Evolutionary conservation across 441 rosid species (phyloP), one percentile per base, ranked within the genome.

Genomic region (Sinapis alba): DNA sequence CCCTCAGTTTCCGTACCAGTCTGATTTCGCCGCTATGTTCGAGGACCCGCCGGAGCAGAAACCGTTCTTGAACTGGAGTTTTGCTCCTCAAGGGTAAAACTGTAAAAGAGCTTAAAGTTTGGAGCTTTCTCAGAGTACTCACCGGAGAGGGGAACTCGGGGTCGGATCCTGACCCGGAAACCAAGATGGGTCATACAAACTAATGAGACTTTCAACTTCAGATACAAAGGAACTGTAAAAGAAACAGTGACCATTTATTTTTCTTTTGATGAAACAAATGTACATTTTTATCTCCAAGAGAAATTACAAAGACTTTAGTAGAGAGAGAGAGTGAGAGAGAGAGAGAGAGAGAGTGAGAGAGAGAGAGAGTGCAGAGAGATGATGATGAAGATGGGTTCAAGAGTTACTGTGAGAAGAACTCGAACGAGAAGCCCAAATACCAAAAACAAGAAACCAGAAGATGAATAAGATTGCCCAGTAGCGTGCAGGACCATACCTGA

Each of bases 361-460:
- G 41, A 34, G 41, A 34, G 36, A 41, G 51, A 15, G 53, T 10
- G 1, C 19, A 45, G 19, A 6, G 53, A 45, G 53, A 6, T 1
- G 58, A 16, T 45, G 50, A 38, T 3, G 51, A 62, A 5, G 57
- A 54, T 57, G 67, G 38, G 60, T 65, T 72, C 73, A 78, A 50
- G 62, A 5, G 30, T 26, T 45, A 68, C 1, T 51, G 18, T 69
- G 78, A 32, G 78, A 61, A 62, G 47, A 18, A 51, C 21, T 50
- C 0, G 82, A 47, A 58, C 96, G 83, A 3, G 97, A 92, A 18
- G 97, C 97, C 99, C 97, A 94, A 60, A 94, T 92, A 36, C 97
- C 98, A 79, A 92, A 92, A 43, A 94, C 97, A 50, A 94, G 96
- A 88, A 94, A 94, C 98, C 99, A 94, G 86, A 94, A 89, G 77